Evolutionary conservation across 805 yeast species (phyloP).

Genomic region (Starmerella geochares): DNA sequence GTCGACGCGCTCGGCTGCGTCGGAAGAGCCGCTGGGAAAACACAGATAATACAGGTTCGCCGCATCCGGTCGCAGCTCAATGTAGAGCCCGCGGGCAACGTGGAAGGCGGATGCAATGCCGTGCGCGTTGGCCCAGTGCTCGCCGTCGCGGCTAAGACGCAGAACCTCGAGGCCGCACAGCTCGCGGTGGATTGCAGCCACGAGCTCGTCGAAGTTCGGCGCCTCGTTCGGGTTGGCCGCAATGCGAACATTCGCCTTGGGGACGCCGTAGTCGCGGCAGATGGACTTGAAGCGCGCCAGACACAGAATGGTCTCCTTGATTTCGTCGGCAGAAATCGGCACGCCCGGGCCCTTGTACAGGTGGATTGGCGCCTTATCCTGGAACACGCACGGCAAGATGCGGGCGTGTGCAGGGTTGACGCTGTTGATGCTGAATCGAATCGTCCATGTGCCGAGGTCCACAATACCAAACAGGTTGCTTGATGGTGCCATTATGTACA

Average conservation of each 20-base stretch:
- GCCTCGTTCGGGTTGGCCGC: slow-evolving; percentile 69
- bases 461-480: slow-evolving; percentile 35
- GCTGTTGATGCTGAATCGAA: slow-evolving; percentile 62
- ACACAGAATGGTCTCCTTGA: slow-evolving; percentile 50
- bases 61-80: slow-evolving; percentile 67
- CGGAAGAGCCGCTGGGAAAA: slow-evolving; percentile 45
- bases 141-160: slow-evolving; percentile 50
- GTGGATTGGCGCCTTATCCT: slow-evolving; percentile 62
- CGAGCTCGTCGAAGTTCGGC: slow-evolving; percentile 49
- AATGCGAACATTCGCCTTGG: slow-evolving; percentile 49
- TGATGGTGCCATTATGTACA: neutral
- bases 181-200: slow-evolving; percentile 44
- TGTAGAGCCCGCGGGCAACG: slow-evolving; percentile 53
- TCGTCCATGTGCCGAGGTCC: slow-evolving; percentile 69
- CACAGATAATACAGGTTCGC: slow-evolving; percentile 59
- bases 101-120: slow-evolving; percentile 69
- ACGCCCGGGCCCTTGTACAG: slow-evolving; percentile 39
- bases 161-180: slow-evolving; percentile 55
- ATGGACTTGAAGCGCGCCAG: slow-evolving; percentile 58
- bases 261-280: slow-evolving; percentile 66
- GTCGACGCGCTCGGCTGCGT: slow-evolving; percentile 28
- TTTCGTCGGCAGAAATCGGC: slow-evolving; percentile 34
- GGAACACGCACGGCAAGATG: slow-evolving; percentile 67
- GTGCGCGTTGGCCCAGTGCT: slow-evolving; percentile 52
- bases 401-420: slow-evolving; percentile 60